These are phyloP conservation scores for Pythium aristosporum DNA, from an alignment of 352 stramenopile genomes.

Conservation along the genomic window DNA sequence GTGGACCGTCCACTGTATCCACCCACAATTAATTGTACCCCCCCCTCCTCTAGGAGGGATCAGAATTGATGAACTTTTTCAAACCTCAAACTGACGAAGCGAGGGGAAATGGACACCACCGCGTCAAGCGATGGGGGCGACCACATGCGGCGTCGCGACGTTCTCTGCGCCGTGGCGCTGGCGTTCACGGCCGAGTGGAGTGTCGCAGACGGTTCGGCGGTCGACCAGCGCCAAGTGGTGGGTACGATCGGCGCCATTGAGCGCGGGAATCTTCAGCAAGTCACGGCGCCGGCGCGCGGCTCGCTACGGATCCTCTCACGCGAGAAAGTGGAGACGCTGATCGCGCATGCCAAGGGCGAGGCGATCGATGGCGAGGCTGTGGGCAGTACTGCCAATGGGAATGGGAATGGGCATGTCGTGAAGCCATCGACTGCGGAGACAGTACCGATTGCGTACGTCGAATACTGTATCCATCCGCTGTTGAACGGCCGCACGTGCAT, in stretches of 20 bases:
- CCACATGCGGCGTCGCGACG: conserved; percentile 60
- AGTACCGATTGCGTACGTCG: conserved; percentile 51
- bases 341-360: conserved; percentile 11
- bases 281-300: conserved; percentile 90
- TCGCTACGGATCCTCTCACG: conserved; percentile 51
- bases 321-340: conserved; percentile 23
- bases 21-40: background rate
- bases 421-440: background rate
- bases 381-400: background rate
- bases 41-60: background rate
- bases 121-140: conserved; percentile 29
- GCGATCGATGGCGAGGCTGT: background rate
- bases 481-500: conserved; percentile 74
- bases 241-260: conserved; percentile 56
- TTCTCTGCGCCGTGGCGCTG: conserved; percentile 39
- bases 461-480: conserved; percentile 81
- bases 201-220: conserved; percentile 40
- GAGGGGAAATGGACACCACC: conserved; percentile 5
- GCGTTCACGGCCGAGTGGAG: conserved; percentile 47
- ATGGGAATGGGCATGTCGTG: conserved; percentile 4
- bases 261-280: conserved; percentile 48
- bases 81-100: background rate
- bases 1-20: conserved; percentile 10
- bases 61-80: background rate
- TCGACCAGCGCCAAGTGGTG: conserved; percentile 60